Conservation (phyloP, 2,329 filamentous ascomycete genomes). For the Calonectria leucothoes region DNA sequence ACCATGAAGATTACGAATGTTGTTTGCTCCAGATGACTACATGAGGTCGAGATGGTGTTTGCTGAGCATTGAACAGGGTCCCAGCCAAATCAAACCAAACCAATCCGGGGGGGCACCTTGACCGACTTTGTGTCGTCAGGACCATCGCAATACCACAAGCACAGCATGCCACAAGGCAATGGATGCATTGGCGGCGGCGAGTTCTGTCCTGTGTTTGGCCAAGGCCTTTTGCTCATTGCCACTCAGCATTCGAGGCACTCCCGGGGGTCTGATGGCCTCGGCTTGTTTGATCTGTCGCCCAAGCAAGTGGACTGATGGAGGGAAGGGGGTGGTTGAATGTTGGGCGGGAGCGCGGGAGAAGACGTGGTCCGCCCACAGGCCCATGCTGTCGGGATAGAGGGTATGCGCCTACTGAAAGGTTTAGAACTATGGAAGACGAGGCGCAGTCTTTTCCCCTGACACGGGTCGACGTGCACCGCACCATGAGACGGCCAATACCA, state of each 20-base stretch:
- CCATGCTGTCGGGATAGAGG: slow-evolving; percentile 29
- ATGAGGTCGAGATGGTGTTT: not conserved
- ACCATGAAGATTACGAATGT: not conserved
- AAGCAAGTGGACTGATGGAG: slow-evolving; percentile 32
- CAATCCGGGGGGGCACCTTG: not conserved
- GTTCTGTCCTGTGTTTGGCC: slow-evolving; percentile 9
- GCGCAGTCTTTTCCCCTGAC: not conserved
- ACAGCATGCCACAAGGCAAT: not conserved
- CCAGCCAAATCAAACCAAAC: not conserved
- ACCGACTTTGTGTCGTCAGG: not conserved
- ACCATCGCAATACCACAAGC: not conserved
- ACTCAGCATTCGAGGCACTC: slow-evolving; percentile 16
- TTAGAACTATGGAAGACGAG: slow-evolving; percentile 15
- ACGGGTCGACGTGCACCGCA: not conserved
- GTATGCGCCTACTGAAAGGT: slow-evolving; percentile 25
- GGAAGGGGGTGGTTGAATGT: slow-evolving; percentile 21
- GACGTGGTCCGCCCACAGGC: slow-evolving; percentile 35
- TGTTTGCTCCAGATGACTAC: not conserved
- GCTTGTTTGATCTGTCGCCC: slow-evolving; percentile 28
- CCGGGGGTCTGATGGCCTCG: slow-evolving; percentile 28
- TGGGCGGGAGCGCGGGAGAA: slow-evolving; percentile 19
- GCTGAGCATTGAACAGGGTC: not conserved
- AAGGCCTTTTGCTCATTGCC: slow-evolving; percentile 15
- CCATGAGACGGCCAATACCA: not conserved
- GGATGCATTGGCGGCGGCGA: slow-evolving; percentile 9